Evolutionary conservation across 2,329 filamentous ascomycete genomes (phyloP).

Genomic region (Zymoseptoria tritici): DNA sequence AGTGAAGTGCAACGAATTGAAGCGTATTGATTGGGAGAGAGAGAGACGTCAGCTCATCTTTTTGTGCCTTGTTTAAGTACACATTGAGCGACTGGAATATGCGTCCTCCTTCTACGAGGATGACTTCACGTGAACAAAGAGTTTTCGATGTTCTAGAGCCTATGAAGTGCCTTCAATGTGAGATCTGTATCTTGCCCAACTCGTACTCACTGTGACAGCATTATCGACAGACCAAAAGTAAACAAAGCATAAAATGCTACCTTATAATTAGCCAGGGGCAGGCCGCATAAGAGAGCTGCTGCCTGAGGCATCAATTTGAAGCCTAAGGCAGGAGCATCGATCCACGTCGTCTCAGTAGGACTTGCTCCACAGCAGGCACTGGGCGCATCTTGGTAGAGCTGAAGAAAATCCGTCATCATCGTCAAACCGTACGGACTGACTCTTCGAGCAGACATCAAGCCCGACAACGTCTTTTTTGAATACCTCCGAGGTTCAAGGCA

Average conservation of each 20-base stretch:
- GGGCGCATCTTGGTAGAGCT: slow-evolving; percentile 9
- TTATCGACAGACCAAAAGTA: too few relatives aligned
- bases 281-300: too few relatives aligned
- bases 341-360: too few relatives aligned
- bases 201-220: too few relatives aligned
- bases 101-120: not conserved
- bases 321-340: too few relatives aligned
- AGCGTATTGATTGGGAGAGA: not conserved
- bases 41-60: not conserved
- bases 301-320: too few relatives aligned
- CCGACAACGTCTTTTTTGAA: too few relatives aligned
- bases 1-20: not conserved
- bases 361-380: slow-evolving; percentile 29
- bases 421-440: not conserved
- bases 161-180: not conserved
- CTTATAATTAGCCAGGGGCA: too few relatives aligned
- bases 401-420: not conserved
- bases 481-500: too few relatives aligned
- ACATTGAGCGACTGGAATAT: not conserved
- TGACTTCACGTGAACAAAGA: not conserved
- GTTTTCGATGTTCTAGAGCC: not conserved
- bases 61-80: slow-evolving; percentile 1
- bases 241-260: too few relatives aligned
- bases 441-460: not conserved
- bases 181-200: not conserved